Evolutionary conservation across 345 rosid species (phyloP).

Genomic region (Linum tenue): DNA sequence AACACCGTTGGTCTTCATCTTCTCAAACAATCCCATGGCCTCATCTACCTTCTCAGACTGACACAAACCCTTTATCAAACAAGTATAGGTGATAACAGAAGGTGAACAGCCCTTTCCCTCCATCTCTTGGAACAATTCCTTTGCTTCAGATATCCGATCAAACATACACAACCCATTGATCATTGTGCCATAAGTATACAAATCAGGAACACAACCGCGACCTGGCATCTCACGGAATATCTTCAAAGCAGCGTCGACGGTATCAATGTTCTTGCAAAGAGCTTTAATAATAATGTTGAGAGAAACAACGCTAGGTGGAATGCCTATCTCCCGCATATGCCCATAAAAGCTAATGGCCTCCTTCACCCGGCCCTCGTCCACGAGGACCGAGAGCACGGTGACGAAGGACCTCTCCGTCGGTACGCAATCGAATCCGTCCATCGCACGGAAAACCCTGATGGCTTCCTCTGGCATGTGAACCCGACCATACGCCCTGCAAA

Average conservation of each 20-base stretch:
- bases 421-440: conserved; percentile 55
- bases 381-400: conserved; percentile 56
- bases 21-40: conserved; percentile 56
- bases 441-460: conserved; percentile 53
- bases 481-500: conserved; percentile 72
- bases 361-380: conserved; percentile 66
- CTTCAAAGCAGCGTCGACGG: conserved; percentile 57
- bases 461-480: conserved; percentile 70
- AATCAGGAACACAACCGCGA: conserved; percentile 61
- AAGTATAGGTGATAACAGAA: conserved; percentile 73
- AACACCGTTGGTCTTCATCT: conserved; percentile 56
- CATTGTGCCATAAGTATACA: conserved; percentile 83
- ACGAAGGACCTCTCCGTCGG: conserved; percentile 49
- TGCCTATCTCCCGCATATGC: conserved; percentile 56
- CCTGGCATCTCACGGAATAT: conserved; percentile 75
- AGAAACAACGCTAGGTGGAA: conserved; percentile 50
- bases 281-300: conserved; percentile 85
- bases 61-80: conserved; percentile 67
- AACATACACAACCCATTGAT: conserved; percentile 70
- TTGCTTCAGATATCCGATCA: conserved; percentile 58
- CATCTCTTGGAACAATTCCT: conserved; percentile 70
- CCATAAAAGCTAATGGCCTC: conserved; percentile 56
- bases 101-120: conserved; percentile 55
- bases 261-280: conserved; percentile 56
- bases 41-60: conserved; percentile 43